Evolutionary conservation across 2,329 filamentous ascomycete genomes (phyloP).

Genomic region (Lasiodiplodia sp.): DNA sequence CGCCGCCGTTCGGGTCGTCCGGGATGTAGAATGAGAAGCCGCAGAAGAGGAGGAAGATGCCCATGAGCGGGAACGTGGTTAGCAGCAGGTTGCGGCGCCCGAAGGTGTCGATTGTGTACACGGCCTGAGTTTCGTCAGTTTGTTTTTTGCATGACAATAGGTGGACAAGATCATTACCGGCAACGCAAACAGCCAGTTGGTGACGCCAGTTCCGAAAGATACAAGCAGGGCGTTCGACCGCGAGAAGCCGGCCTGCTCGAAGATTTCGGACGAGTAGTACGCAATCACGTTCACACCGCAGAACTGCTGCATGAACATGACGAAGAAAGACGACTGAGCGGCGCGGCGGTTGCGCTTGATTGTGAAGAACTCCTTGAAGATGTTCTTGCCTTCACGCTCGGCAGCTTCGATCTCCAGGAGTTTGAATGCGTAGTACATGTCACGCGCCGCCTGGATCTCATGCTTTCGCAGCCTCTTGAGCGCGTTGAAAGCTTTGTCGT

Average conservation of each 20-base stretch:
- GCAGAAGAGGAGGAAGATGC: conserved; percentile 58
- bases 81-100: conserved; percentile 53
- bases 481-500: conserved; percentile 51
- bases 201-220: conserved; percentile 54
- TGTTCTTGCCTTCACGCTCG: conserved; percentile 43
- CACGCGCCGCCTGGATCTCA: conserved; percentile 61
- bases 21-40: conserved; percentile 50
- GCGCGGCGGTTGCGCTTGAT: conserved; percentile 41
- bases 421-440: conserved; percentile 61
- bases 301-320: conserved; percentile 46
- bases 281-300: conserved; percentile 44
- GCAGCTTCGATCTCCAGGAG: conserved; percentile 51
- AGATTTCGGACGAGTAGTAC: conserved; percentile 42
- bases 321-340: conserved; percentile 42
- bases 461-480: conserved; percentile 50
- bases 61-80: conserved; percentile 57
- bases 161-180: conserved; percentile 34
- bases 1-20: conserved; percentile 33
- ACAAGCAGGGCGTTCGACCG: conserved; percentile 42
- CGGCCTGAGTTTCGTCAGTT: conserved; percentile 35
- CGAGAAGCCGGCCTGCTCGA: conserved; percentile 38
- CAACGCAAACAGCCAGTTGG: conserved; percentile 56
- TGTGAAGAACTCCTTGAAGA: conserved; percentile 38
- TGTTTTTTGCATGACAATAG: neutral
- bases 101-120: conserved; percentile 54